A percentile compares a stretch with the other conserved stretches of the same genome.
Evolutionary conservation across 352 stramenopile species (phyloP).

Genomic region (Phytophthora ramorum): DNA sequence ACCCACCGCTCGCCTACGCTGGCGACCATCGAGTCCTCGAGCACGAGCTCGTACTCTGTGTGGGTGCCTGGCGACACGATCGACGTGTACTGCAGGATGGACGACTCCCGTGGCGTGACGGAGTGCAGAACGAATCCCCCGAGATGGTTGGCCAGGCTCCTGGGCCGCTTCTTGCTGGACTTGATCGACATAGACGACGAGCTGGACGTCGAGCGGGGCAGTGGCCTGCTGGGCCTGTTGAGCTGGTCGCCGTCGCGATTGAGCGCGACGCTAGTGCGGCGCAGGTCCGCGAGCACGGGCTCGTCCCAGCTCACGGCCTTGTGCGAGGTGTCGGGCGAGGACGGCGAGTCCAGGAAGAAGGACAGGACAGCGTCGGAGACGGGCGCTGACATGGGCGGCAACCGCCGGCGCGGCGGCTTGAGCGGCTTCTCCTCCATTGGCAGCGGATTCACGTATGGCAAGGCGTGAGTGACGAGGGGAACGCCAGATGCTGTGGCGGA

Average conservation of each 20-base stretch:
- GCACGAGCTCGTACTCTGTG: constrained; percentile 76
- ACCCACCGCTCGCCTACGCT: constrained; percentile 53
- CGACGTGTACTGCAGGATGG: constrained; percentile 58
- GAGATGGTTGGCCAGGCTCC: constrained; percentile 49
- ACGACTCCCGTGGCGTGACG: constrained; percentile 63
- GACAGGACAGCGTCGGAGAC: constrained; percentile 32
- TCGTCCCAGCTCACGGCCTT: constrained; percentile 19
- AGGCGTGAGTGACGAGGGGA: constrained; percentile 1
- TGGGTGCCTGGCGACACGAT: constrained; percentile 47
- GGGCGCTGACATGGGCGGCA: constrained; percentile 7
- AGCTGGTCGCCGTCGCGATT: constrained; percentile 12
- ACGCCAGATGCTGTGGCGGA: constrained; percentile 9
- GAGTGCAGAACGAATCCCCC: constrained; percentile 68
- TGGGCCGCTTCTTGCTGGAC: constrained; percentile 24
- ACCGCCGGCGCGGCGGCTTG: constrained; percentile 10
- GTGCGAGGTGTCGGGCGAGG: constrained; percentile 7
- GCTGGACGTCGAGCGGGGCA: constrained; percentile 25
- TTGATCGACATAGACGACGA: constrained; percentile 21
- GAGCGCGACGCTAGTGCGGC: constrained; percentile 24
- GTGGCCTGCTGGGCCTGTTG: constrained; percentile 5
- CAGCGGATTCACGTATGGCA: constrained; percentile 24
- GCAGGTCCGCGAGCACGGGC: constrained; percentile 10
- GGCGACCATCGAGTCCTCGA: constrained; percentile 31
- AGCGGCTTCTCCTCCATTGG: constrained; percentile 21
- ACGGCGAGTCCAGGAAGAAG: constrained; percentile 39